Conservation (phyloP, 768 basidiomycete species). For the Trametes maxima region DNA sequence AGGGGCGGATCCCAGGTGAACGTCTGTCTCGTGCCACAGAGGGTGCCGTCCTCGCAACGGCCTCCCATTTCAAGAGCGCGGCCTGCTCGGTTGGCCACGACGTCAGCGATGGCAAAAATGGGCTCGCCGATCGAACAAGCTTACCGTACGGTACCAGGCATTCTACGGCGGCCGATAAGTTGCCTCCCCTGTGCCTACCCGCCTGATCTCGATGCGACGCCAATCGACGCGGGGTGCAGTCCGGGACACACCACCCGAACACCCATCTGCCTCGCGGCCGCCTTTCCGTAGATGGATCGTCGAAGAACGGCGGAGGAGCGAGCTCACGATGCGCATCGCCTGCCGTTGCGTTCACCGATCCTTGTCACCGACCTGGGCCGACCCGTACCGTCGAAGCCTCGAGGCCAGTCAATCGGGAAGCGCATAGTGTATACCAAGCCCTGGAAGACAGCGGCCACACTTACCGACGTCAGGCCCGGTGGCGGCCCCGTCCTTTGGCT, state of each 20-base stretch:
- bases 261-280: conserved; percentile 6
- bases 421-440: not conserved
- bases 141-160: not conserved
- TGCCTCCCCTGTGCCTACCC: no score
- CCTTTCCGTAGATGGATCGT: conserved; percentile 7
- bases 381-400: not conserved
- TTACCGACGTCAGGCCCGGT: conserved; percentile 13
- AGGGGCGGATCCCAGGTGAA: conserved; percentile 14
- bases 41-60: not conserved
- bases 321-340: not conserved
- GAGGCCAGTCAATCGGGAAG: not conserved
- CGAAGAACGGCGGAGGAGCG: not conserved
- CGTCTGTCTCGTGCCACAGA: not conserved
- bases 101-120: not conserved
- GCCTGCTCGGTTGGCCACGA: not conserved
- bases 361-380: not conserved
- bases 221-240: not conserved
- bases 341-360: not conserved
- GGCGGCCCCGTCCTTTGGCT: conserved; percentile 13
- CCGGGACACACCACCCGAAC: not conserved
- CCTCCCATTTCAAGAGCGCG: not conserved
- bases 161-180: no score
- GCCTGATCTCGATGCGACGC: no score
- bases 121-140: not conserved
- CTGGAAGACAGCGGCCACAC: not conserved